Evolutionary conservation across 1,284 basidiomycete species (phyloP), one percentile per base, ranked within the genome.

Genomic region (Inonotus obliquus): DNA sequence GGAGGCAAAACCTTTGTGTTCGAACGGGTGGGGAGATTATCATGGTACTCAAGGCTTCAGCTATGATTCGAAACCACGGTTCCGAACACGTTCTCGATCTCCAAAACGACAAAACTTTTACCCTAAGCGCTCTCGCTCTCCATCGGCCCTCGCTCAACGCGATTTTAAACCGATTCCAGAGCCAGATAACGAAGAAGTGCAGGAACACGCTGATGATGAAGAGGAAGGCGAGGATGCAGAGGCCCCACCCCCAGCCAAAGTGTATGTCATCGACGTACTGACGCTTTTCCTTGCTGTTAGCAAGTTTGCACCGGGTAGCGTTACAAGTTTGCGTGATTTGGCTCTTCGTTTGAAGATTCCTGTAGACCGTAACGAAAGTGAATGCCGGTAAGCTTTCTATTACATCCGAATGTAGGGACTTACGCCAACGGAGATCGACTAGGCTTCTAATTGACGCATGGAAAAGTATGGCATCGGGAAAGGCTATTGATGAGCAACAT

Each of bases 201-300:
- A 23, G 13, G 39, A 57, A 41, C 25, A 29, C 9, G 60, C 41
- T 7, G 32, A 54, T 7, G 61, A 56, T 32, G 45, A 27, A 9
- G 57, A 54, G 21, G 58, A 35, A 19, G 44, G 17, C 19, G 53
- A 54, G n/a, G 62, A 60, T 6, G 38, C 32, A 29, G 59, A 48
- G 13, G 35, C 49, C 32, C 35, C 4, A n/a, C 37, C 52, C 1
- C 39, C 53, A 9, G 23, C 59, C 9, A 39, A 54, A 19, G 66
- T 72, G 7, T 70, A 67, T 63, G 49, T 75, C n/a, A 69, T 75
- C 35, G 74, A 75, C 57, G 66, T 75, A 9, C 67, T 65, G 23
- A 45, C 63, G 11, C 63, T 74, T 65, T 71, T 70, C 61, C 32
- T 65, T 21, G 65, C 67, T 4, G 54, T 73, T 53, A 72, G 64